Conservation (phyloP, 2,329 filamentous ascomycete genomes). For the Fonsecaea nubica region DNA sequence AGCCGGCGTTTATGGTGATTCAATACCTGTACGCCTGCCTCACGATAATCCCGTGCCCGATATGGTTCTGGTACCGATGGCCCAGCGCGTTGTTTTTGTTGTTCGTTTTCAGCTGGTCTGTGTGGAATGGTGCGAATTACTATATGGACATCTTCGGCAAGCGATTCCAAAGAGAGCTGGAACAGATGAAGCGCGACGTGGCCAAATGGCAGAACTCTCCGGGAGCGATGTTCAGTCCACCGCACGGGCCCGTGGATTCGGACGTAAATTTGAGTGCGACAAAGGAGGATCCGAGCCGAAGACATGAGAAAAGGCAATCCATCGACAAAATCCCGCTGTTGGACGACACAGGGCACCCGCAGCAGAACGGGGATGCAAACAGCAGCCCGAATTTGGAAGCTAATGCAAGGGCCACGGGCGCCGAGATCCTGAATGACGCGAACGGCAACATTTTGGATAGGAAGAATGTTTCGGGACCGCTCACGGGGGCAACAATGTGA, state of each 20-base stretch:
- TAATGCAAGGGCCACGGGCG: constrained; percentile 20
- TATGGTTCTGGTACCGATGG: constrained; percentile 92
- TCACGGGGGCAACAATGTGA: constrained; percentile 6
- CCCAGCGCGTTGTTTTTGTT: constrained; percentile 78
- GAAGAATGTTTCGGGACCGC: constrained; percentile 6
- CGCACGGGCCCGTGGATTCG: constrained; percentile 24
- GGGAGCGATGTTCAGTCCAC: constrained; percentile 32
- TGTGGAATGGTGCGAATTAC: constrained; percentile 95
- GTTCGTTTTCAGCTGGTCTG: constrained; percentile 87
- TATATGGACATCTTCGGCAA: constrained; percentile 99
- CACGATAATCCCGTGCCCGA: constrained; percentile 90
- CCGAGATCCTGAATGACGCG: constrained; percentile 29
- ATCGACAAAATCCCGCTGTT: constrained; percentile 38
- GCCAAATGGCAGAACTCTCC: constrained; percentile 79
- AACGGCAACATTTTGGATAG: constrained; percentile 22
- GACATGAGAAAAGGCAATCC: constrained; percentile 27
- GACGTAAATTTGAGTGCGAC: constrained; percentile 13
- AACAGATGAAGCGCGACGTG: constrained; percentile 86
- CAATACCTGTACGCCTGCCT: constrained; percentile 89
- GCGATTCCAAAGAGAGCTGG: constrained; percentile 94
- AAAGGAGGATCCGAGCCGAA: constrained; percentile 10
- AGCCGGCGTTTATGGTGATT: constrained; percentile 92
- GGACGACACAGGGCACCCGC: constrained; percentile 30
- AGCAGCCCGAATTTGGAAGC: neutral
- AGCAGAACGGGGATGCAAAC: constrained; percentile 21